Evolutionary conservation across 2,329 filamentous ascomycete species (phyloP), one percentile per base, ranked within the genome.

Genomic region (Drechslerella stenobrocha): DNA sequence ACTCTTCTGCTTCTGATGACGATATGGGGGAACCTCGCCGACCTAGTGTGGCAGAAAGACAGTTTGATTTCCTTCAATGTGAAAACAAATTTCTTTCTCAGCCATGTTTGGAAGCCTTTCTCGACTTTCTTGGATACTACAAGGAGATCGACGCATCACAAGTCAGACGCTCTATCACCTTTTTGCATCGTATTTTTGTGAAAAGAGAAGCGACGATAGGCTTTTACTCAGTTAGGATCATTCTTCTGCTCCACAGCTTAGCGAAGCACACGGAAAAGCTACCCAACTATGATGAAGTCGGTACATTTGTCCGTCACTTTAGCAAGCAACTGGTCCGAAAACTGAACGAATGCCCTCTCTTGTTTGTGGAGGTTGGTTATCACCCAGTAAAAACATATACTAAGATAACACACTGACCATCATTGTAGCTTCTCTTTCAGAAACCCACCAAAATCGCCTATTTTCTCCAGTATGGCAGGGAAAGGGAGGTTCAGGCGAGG

Each of bases 131-230:
- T 0, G 83, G 81, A 46, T 92, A 85, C 77, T 96, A 95, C 77
- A 82, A 81, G 37, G 93, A 98, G 70, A 81, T 98, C 8, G 83
- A 85, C 52, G 80, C 85, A 1, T 81, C 85, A 34, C 93, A 98
- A 75, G 79, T 97, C 34, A 97, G 97, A 78, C 85, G 93, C 3
- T 87, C 87, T 9, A 93, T 97, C 77, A 87, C 93, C 4, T 98
- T 92, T 76, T 91, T 98, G 74, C 95, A 97, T 74, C 87, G 92
- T 0, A 81, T 95, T 8, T 90, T 90, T 0, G 97, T 97, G 80
- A 98, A 97, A 77, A 88, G 95, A 76, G 89, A 96, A 46, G 86
- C 93, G 79, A 86, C 86, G 59, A 86, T 96, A 20, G 83, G 96
- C 78, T 81, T 98, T 0, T 97, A 90, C 77, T 85, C 92, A 7